Conservation (phyloP, 805 yeast species). For the Candida ortonii region DNA sequence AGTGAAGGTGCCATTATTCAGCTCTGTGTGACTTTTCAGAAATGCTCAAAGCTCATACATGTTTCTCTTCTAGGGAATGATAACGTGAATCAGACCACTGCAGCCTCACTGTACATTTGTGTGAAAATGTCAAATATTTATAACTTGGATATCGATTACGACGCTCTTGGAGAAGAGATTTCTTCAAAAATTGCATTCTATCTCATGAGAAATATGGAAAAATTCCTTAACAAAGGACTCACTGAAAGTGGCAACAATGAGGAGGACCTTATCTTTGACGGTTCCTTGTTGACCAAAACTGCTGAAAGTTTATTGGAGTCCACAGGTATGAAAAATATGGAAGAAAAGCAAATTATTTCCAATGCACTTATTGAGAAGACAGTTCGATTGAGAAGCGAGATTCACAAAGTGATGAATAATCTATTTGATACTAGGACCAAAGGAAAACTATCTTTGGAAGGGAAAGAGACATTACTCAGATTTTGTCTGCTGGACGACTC, state of each 20-base stretch:
- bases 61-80: constrained; percentile 54
- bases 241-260: constrained; percentile 24
- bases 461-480: constrained; percentile 51
- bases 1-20: constrained; percentile 46
- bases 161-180: constrained; percentile 48
- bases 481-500: constrained; percentile 55
- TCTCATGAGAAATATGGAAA: constrained; percentile 56
- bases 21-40: constrained; percentile 46
- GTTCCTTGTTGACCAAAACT: constrained; percentile 67
- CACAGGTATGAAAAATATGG: constrained; percentile 30
- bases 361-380: constrained; percentile 53
- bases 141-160: constrained; percentile 53
- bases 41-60: constrained; percentile 47
- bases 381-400: constrained; percentile 45
- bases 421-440: constrained; percentile 44
- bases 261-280: constrained; percentile 73
- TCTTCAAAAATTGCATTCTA: constrained; percentile 54
- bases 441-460: constrained; percentile 50
- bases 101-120: constrained; percentile 49
- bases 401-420: constrained; percentile 50
- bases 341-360: constrained; percentile 43
- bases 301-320: constrained; percentile 62
- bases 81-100: constrained; percentile 40
- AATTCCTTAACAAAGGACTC: constrained; percentile 35
- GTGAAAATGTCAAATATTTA: constrained; percentile 48